Conservation (phyloP, 768 basidiomycete genomes). For the Boletellus emodensis region DNA sequence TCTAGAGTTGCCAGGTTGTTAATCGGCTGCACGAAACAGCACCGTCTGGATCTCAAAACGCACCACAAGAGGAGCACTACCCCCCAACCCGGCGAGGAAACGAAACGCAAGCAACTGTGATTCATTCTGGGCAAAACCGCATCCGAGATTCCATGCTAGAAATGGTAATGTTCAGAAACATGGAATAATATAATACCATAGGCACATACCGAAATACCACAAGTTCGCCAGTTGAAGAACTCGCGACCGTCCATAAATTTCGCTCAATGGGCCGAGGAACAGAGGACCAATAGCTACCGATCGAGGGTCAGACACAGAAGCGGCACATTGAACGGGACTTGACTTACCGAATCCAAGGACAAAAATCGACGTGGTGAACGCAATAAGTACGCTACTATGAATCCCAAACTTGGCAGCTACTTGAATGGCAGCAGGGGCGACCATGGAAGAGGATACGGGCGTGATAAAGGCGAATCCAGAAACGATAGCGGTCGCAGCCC, state of each 20-base stretch:
- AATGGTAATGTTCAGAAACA: background rate
- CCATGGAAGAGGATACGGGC: constrained; percentile 70
- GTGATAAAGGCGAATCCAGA: constrained; percentile 67
- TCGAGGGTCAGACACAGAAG: background rate
- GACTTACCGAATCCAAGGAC: constrained; percentile 55
- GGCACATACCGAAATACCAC: constrained; percentile 53
- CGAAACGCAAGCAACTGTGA: constrained; percentile 63
- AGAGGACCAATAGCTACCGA: constrained; percentile 30
- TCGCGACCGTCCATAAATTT: constrained; percentile 63
- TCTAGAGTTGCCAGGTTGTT: constrained; percentile 33
- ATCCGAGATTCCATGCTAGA: constrained; percentile 58
- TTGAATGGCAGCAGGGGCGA: constrained; percentile 58
- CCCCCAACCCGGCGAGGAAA: constrained; percentile 67
- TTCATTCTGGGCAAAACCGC: constrained; percentile 59
- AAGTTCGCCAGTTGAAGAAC: constrained; percentile 64
- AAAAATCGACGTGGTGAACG: constrained; percentile 59
- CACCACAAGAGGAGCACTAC: constrained; percentile 61
- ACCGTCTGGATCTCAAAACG: background rate
- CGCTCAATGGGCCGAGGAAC: constrained; percentile 58
- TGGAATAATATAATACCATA: background rate
- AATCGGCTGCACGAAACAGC: too few relatives aligned
- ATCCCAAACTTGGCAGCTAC: constrained; percentile 54
- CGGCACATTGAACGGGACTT: background rate
- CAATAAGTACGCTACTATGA: constrained; percentile 43
- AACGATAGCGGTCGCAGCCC: constrained; percentile 61